Base-by-base conservation (phyloP, 1,284 basidiomycete genomes). In the Ganoderma multipileum region DNA sequence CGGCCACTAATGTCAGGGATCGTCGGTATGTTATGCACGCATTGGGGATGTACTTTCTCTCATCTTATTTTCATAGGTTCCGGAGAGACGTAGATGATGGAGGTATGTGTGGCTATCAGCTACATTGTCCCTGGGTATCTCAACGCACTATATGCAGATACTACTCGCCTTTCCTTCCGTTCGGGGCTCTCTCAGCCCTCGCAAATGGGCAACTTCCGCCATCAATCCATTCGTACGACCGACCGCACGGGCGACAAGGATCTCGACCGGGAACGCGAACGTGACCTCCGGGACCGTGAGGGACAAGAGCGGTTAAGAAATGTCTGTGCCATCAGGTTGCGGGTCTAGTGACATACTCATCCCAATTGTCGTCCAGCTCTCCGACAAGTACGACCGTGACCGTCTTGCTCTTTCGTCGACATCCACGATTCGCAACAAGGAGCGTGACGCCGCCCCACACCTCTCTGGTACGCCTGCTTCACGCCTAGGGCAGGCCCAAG, bases 201-300 rank as follows among this genome's bases (percentile, higher is more conserved):
- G 54, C 93, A 94, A 81, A 95, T 95, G 93, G 93, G 94, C 64
- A 94, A 94, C 77, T 95, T 94, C 80, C 92, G 93, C 74, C 93
- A 95, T 75, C 93, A 94, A 74, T 92, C 93, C 28, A 80, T 91
- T 72, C 91, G 92, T 66, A 84, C 86, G 42, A 84, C 83, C 66
- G 91, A 92, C 77, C 86, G 89, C 44, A 90, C 90, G 72, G 81
- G 87, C 64, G 90, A 91, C 69, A 83, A 80, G 72, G 87, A 86
- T 44, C 66, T 74, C 1, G 91, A 93, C 72, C 87, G 85, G 73
- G 91, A 93, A 67, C 82, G 87, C 67, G 90, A 91, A 71, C 84
- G 89, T 36, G 89, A 91, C 76, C 81, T 84, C 38, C 79, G 88
- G 72, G 90, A 92, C 73, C 89, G 88, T 75, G 91, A 93, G 73